Base-by-base conservation (phyloP, 345 rosid genomes). In the Melastoma malabathricum region DNA sequence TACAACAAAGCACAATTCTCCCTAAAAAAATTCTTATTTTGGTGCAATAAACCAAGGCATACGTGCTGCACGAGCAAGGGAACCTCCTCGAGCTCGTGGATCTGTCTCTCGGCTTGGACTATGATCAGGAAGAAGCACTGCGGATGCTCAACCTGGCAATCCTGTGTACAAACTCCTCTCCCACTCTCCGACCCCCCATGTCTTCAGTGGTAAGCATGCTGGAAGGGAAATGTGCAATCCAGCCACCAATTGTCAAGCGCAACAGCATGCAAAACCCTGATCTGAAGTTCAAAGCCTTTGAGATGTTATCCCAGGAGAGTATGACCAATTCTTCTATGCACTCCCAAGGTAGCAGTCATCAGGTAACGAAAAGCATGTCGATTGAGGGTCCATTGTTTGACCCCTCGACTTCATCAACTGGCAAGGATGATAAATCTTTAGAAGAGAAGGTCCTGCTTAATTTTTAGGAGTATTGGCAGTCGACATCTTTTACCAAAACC, bases 1-100 rank as follows among this genome's bases (percentile, higher is more conserved):
- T 9, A 12, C 12, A 34, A 12, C 41, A 34, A 34, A 8, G 41
- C 6, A 8, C 9, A 34, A 34, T 34, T 50, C 14, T 25, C 19
- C 10, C 53, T 1, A 13, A 27, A 50, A 14, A 50, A 50, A 50
- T 44, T 47, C 25, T 25, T 44, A 10, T 51, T 18, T 12, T 25
- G 23, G 27, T 15, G 27, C 43, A n/a, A n/a, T 43, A 25, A 54
- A 43, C 53, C 31, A 23, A 82, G 98, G 98, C 98, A 31, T 86
- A 80, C 54, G 96, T 90, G 18, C 75, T 74, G 68, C 94, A 84
- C 82, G 98, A 86, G 64, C 89, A 84, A 77, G 98, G 92, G 44
- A 90, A 75, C 59, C 85, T 90, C 17, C 70, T 86, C 1, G 89
- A 86, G 51, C 89, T 90, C 0, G 93, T 90, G 49, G 98, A 86